Evolutionary conservation across 257 asterid species (phyloP).

Genomic region (Nicotiana undulata): DNA sequence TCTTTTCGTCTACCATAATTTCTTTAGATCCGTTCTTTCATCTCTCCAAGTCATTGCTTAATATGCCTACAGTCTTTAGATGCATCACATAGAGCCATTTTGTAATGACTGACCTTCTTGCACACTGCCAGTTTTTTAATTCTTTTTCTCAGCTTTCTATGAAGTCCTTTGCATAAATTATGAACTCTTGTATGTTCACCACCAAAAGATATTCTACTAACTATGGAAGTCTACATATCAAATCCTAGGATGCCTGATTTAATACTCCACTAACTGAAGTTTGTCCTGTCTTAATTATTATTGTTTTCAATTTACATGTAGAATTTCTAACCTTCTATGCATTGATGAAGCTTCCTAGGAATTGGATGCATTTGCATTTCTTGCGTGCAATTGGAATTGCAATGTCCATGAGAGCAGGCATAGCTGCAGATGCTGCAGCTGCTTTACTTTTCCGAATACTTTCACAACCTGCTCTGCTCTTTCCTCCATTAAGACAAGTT

Average conservation of each 20-base stretch:
- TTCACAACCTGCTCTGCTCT: slow-evolving; percentile 94
- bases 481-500: slow-evolving; percentile 90
- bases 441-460: slow-evolving; percentile 95
- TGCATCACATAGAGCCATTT: neutral
- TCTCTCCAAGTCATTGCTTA: neutral
- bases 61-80: neutral
- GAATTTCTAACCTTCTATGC: slow-evolving; percentile 23
- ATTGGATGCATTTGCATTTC: slow-evolving; percentile 99
- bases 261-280: neutral
- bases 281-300: slow-evolving; percentile 5
- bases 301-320: neutral
- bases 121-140: neutral
- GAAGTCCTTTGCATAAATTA: neutral
- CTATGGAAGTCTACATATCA: neutral
- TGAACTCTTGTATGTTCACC: neutral
- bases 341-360: slow-evolving; percentile 80
- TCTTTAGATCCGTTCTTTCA: neutral
- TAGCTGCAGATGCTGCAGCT: slow-evolving; percentile 98
- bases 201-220: neutral
- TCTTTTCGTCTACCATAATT: neutral
- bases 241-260: neutral
- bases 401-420: slow-evolving; percentile 97
- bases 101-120: neutral
- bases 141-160: neutral
- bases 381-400: slow-evolving; percentile 96